A percentile compares a stretch with the other conserved stretches of the same genome.
These are phyloP conservation scores for Sporisorium scitamineum DNA, from an alignment of 1,284 basidiomycete species.

Conservation along the genomic window DNA sequence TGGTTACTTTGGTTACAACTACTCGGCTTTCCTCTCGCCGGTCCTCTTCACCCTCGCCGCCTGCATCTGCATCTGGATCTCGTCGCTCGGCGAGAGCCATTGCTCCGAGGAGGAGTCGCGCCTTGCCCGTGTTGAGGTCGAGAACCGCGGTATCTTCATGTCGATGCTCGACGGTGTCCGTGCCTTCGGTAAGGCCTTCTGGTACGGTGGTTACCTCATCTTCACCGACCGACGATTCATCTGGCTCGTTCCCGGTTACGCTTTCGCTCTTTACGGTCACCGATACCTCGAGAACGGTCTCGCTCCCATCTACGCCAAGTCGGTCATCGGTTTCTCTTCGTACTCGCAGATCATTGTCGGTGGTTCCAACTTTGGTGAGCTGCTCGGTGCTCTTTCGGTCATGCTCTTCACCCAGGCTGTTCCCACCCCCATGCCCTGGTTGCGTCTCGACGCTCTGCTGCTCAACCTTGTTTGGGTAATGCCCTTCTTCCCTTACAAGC, in stretches of 20 bases:
- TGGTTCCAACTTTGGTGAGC: slow-evolving; percentile 66
- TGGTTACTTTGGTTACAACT: slow-evolving; percentile 69
- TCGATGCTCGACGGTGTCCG: slow-evolving; percentile 56
- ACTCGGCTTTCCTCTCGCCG: slow-evolving; percentile 66
- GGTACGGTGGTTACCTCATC: slow-evolving; percentile 65
- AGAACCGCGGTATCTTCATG: slow-evolving; percentile 36
- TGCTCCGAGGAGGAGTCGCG: slow-evolving; percentile 31
- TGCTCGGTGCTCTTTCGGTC: slow-evolving; percentile 68
- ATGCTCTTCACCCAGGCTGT: slow-evolving; percentile 65
- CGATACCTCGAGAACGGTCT: slow-evolving; percentile 70
- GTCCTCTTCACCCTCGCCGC: slow-evolving; percentile 64
- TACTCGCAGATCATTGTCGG: slow-evolving; percentile 67
- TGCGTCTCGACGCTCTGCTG: slow-evolving; percentile 67
- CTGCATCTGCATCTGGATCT: slow-evolving; percentile 59
- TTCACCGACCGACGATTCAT: slow-evolving; percentile 66
- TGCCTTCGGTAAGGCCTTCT: slow-evolving; percentile 66
- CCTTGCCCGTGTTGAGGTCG: slow-evolving; percentile 37
- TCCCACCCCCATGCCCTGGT: slow-evolving; percentile 68
- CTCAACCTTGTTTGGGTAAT: slow-evolving; percentile 70
- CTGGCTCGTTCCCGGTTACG: slow-evolving; percentile 69
- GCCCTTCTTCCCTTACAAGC: slow-evolving; percentile 63
- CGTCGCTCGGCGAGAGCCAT: slow-evolving; percentile 50
- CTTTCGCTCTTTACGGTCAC: slow-evolving; percentile 69
- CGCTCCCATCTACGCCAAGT: slow-evolving; percentile 68
- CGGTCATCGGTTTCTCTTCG: slow-evolving; percentile 65